phyloP scores from a whole-genome alignment of 139 green algal species.

The Trebouxia sp. region DNA sequence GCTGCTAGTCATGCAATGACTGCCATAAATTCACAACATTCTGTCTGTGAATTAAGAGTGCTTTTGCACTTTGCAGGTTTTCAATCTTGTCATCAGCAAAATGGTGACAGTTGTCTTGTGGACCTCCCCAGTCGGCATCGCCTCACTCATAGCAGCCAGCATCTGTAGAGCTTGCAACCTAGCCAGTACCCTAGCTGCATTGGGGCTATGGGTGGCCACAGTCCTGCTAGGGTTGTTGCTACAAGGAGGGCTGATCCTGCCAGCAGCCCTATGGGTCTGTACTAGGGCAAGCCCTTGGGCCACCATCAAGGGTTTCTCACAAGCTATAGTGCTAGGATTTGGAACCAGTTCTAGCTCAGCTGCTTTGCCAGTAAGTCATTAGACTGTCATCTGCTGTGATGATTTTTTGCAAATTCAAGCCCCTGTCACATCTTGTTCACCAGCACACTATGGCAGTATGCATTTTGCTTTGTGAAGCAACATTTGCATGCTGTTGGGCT shows the following conservation, averaged over 20 bases:
- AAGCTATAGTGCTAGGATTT: conserved; percentile 55
- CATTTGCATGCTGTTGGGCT: not conserved
- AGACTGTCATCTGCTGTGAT: too few species aligned
- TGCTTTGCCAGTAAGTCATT: conserved; percentile 49
- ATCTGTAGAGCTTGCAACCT: conserved; percentile 51
- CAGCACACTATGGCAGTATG: too few species aligned
- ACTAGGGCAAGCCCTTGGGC: conserved; percentile 42
- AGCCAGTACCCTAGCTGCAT: conserved; percentile 36
- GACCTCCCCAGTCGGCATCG: conserved; percentile 52
- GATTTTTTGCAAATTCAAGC: too few species aligned
- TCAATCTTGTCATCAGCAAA: conserved; percentile 51
- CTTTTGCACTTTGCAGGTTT: conserved; percentile 9
- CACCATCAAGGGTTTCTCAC: conserved; percentile 25
- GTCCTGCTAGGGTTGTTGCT: conserved; percentile 50
- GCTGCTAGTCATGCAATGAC: too few species aligned
- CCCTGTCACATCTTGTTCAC: too few species aligned
- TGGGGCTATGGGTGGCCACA: conserved; percentile 56
- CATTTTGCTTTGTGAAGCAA: not conserved
- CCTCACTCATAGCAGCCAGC: conserved; percentile 51
- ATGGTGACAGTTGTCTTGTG: conserved; percentile 59
- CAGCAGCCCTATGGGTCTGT: conserved; percentile 35
- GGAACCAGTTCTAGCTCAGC: conserved; percentile 53
- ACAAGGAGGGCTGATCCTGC: conserved; percentile 47
- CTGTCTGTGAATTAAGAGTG: not conserved
- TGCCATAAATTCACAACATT: too few species aligned